Evolutionary conservation across 2,329 filamentous ascomycete species (phyloP), one percentile per base, ranked within the genome.

Genomic region (Verticillium longisporum): DNA sequence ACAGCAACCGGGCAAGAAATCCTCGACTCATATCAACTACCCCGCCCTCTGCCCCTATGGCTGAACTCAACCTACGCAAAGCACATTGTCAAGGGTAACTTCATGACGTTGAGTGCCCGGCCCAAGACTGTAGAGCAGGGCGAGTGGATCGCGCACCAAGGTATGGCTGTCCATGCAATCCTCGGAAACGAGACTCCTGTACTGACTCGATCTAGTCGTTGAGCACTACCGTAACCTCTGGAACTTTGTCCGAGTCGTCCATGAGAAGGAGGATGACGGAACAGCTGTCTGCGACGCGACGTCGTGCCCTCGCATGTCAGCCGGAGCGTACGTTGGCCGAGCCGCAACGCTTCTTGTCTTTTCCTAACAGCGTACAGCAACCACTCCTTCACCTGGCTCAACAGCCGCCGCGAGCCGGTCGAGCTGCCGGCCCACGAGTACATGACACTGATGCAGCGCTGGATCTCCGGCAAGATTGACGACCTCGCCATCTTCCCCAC

Each of bases 351-450:
- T 26, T 50, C n/a, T 38, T 41, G 57, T 13, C 34, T 36, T 33
- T 31, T 21, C 57, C 50, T 15, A 55, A n/a, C 54, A 32, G n/a
- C 41, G 26, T 10, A 7, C 55, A 88, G 84, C n/a, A 96, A 95
- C 69, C 89, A 96, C 75, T 96, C 92, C 32, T 98, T 97, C 75
- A 97, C 93, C 57, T 98, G 94, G 94, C 85, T 98, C 60, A 96
- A 97, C 76, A 88, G 88, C 66, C 88, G 91, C 69, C 87, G 89
- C 68, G 88, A 92, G 71, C 92, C 94, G 11, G 92, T 96, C 66
- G 94, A 96, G 75, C 89, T 98, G 53, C 92, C 94, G 3, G 94
- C 94, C 6, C 88, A 88, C 64, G 92, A 96, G 74, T 98, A 98
- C 78, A 95, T 97, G 78, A 92, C 91, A 67, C 86, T 97, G 32